phyloP scores from a whole-genome alignment of 1,139 yeast species.

The Yamadazyma oceani region DNA sequence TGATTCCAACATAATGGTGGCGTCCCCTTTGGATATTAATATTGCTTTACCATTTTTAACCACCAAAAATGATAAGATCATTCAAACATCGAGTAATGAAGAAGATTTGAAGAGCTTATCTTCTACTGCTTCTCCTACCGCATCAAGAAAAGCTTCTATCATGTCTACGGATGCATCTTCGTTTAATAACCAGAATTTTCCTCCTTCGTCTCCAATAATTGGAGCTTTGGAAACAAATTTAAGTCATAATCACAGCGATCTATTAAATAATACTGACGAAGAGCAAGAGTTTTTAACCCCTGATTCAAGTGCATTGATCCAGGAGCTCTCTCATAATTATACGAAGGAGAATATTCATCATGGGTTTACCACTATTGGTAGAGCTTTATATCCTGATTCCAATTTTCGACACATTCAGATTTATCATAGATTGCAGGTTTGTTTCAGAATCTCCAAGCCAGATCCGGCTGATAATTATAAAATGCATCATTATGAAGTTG shows the following conservation, averaged over 20 bases:
- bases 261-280: slow-evolving; percentile 20
- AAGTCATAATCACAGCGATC: slow-evolving; percentile 26
- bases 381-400: slow-evolving; percentile 64
- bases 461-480: slow-evolving; percentile 55
- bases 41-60: slow-evolving; percentile 49
- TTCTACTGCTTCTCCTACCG: slow-evolving; percentile 14
- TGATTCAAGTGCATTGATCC: slow-evolving; percentile 29
- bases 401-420: slow-evolving; percentile 69
- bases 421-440: slow-evolving; percentile 74
- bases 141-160: slow-evolving; percentile 27
- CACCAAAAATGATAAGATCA: slow-evolving; percentile 36
- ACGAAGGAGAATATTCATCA: slow-evolving; percentile 34
- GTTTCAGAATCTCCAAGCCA: slow-evolving; percentile 72
- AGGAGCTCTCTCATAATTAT: slow-evolving; percentile 22
- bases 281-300: slow-evolving; percentile 29
- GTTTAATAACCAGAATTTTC: slow-evolving; percentile 8
- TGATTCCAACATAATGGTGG: slow-evolving; percentile 31
- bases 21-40: slow-evolving; percentile 47
- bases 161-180: slow-evolving; percentile 12
- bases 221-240: slow-evolving; percentile 46
- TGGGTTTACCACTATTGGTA: slow-evolving; percentile 37
- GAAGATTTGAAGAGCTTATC: slow-evolving; percentile 18
- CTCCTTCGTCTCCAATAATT: slow-evolving; percentile 38
- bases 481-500: slow-evolving; percentile 84
- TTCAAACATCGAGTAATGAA: slow-evolving; percentile 24